Evolutionary conservation across 495 filamentous ascomycete genomes (phyloP), one percentile per base, ranked within the genome.

Genomic region (Podospora bellae-mahoneyi): DNA sequence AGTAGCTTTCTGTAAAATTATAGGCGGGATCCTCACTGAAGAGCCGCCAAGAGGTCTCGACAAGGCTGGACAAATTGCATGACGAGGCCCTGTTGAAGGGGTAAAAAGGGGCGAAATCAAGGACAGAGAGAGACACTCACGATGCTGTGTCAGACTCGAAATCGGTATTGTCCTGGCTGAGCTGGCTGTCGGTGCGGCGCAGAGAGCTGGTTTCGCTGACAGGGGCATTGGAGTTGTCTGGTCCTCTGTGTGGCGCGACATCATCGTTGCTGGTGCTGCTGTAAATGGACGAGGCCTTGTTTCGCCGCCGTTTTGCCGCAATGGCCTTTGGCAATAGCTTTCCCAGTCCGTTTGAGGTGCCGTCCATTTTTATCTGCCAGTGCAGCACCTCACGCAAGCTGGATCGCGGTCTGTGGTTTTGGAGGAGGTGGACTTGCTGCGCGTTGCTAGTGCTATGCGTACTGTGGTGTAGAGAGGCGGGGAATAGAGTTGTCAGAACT

Each of bases 301-400:
- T 84, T 69, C 79, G 80, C 58, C 80, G 79, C 27, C 79, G 76
- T 64, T 81, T 83, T 32, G 74, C 73, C 30, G 74, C 72, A 34
- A 86, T 73, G 57, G 76, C 74, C 71, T 80, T 83, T 32, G 81
- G 79, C 48, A 85, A 68, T 32, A 85, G 79, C 76, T 86, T 86
- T 44, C 74, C 79, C 57, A 85, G 76, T 6, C 79, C 76, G 71
- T 74, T 79, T 57, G 78, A 72, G 32, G 68, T 67, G 62, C 66
- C 67, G 56, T 81, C 73, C 79, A 78, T 79, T 34, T 53, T 60
- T 34, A 27, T 55, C 27, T 20, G 44, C 32, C 32, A 27, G 39
- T 48, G 39, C 39, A 48, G 39, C 39, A 48, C 39, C 39, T 23
- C 23, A 23, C 23, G 23, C 39, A 16, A 10, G 39, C 39, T 48